Conservation (phyloP, 305 asterid genomes). For the Fraxinus baroniana region DNA sequence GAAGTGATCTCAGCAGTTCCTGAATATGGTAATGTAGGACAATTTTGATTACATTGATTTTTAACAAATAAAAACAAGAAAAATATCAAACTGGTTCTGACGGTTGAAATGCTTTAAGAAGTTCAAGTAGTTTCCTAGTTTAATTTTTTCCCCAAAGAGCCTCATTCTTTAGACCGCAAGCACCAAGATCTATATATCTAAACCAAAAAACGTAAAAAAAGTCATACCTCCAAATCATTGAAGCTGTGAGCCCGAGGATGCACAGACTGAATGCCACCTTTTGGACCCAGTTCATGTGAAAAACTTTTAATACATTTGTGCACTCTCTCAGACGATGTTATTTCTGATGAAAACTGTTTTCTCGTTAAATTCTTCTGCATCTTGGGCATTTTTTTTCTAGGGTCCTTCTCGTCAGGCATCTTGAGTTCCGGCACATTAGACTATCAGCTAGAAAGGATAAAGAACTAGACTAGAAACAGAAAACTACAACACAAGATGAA, state of each 20-base stretch:
- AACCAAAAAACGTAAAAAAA: conserved; percentile 16
- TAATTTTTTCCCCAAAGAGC: neutral
- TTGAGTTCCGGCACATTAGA: conserved; percentile 43
- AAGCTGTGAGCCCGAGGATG: conserved; percentile 82
- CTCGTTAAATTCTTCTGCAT: conserved; percentile 41
- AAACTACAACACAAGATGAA: conserved; percentile 24
- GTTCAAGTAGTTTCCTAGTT: conserved; percentile 13
- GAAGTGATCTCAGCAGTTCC: conserved; percentile 82
- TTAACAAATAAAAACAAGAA: conserved; percentile 13
- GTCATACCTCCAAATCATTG: conserved; percentile 70
- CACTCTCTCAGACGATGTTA: conserved; percentile 38
- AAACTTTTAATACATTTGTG: conserved; percentile 71
- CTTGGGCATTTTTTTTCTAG: conserved; percentile 46
- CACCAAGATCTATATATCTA: conserved; percentile 12
- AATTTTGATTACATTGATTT: conserved; percentile 14
- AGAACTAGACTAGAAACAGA: conserved; percentile 9
- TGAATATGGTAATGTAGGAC: conserved; percentile 33
- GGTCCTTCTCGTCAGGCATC: conserved; percentile 42
- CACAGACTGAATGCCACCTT: conserved; percentile 63
- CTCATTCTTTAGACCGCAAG: conserved; percentile 19
- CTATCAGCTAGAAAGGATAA: conserved; percentile 36
- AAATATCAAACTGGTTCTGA: conserved; percentile 9
- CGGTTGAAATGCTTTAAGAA: conserved; percentile 13
- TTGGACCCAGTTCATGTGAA: conserved; percentile 90
- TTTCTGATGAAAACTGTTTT: conserved; percentile 41